Conservation (phyloP, 306 rosid species). For the Macrotyloma uniflorum region DNA sequence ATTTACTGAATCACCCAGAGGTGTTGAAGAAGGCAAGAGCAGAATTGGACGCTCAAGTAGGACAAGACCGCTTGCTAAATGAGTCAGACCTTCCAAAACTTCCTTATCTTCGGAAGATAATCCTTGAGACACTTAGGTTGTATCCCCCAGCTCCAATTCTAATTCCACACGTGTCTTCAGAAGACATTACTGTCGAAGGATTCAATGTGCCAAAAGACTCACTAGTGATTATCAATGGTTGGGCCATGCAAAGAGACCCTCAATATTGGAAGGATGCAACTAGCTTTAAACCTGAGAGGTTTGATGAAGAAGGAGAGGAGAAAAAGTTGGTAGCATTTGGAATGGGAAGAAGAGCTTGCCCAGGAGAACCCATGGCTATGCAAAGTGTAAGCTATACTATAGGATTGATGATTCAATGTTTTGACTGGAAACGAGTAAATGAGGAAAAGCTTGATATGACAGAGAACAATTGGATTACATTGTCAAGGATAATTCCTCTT, state of each 20-base stretch:
- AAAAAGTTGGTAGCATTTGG: not conserved
- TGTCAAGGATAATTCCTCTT: not conserved
- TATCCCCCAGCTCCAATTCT: not conserved
- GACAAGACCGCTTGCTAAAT: not conserved
- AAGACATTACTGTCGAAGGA: not conserved
- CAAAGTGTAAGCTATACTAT: not conserved
- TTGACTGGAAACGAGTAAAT: conserved; percentile 22
- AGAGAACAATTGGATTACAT: not conserved
- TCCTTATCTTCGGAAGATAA: not conserved
- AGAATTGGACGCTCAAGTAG: not conserved
- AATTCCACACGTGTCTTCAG: not conserved
- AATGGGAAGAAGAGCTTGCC: conserved; percentile 10
- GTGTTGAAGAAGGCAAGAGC: not conserved
- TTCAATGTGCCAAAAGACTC: not conserved
- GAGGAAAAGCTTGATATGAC: conserved; percentile 14
- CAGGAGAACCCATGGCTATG: conserved; percentile 10
- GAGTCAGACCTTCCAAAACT: conserved; percentile 22
- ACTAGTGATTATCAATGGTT: not conserved
- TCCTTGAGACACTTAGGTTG: not conserved
- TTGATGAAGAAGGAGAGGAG: not conserved
- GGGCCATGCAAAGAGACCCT: conserved; percentile 13
- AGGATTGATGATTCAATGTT: conserved; percentile 25
- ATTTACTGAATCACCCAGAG: not conserved
- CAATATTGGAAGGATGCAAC: not conserved
- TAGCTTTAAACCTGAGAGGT: conserved; percentile 1